Evolutionary conservation across 352 stramenopile species (phyloP).

Genomic region (Pythium graminicola): DNA sequence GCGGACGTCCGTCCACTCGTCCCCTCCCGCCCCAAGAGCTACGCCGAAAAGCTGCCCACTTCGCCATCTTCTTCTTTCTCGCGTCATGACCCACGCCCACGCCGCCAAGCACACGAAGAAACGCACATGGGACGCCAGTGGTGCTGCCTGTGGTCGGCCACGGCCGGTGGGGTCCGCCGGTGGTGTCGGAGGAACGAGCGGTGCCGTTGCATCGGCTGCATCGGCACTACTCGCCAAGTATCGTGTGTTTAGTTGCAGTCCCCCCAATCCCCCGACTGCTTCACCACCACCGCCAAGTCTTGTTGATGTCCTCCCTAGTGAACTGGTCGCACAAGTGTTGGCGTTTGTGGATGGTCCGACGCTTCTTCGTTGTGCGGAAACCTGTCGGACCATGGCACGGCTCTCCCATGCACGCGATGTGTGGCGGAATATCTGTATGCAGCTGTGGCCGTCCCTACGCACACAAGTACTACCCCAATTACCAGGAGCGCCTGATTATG

Average conservation of each 20-base stretch:
- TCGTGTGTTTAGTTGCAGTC: slow-evolving; percentile 15
- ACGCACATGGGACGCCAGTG: slow-evolving; percentile 31
- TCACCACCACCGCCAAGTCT: slow-evolving; percentile 19
- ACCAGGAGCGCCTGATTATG: slow-evolving; percentile 66
- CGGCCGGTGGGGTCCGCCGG: slow-evolving; percentile 7
- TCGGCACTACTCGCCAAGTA: slow-evolving; percentile 28
- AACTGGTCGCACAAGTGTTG: slow-evolving; percentile 45
- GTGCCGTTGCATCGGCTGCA: slow-evolving; percentile 29
- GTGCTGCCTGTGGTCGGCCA: slow-evolving; percentile 13
- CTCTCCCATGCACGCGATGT: slow-evolving; percentile 52
- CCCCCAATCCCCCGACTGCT: not conserved
- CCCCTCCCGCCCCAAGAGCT: slow-evolving; percentile 10
- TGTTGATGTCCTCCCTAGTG: slow-evolving; percentile 41
- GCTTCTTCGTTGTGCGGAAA: slow-evolving; percentile 40
- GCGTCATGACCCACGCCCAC: slow-evolving; percentile 26
- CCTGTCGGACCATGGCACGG: slow-evolving; percentile 36
- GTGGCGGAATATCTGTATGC: slow-evolving; percentile 61
- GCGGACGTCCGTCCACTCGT: slow-evolving; percentile 17
- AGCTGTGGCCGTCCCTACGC: slow-evolving; percentile 48
- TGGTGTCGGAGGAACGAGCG: slow-evolving; percentile 12
- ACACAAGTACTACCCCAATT: slow-evolving; percentile 58
- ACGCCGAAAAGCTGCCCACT: slow-evolving; percentile 3
- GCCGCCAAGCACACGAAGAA: slow-evolving; percentile 38
- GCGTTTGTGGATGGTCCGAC: slow-evolving; percentile 47
- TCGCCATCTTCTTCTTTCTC: not conserved